Evolutionary conservation across 2,329 filamentous ascomycete species (phyloP).

Genomic region (Epicoccum nigrum): DNA sequence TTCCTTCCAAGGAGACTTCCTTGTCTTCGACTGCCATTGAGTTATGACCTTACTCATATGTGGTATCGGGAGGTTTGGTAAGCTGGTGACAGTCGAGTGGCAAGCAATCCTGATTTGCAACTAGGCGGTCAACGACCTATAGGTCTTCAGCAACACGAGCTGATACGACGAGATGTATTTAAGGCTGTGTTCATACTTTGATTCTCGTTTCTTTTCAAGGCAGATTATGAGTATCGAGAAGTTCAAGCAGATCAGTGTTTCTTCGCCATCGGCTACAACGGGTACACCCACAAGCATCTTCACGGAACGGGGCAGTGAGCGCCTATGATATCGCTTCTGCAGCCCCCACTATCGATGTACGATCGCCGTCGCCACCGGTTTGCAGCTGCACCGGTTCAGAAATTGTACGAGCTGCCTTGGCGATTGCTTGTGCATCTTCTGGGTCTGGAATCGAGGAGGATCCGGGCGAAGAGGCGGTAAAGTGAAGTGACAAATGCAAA

Average conservation of each 20-base stretch:
- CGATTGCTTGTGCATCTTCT: not conserved
- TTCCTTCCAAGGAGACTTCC: too few species aligned
- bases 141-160: too few species aligned
- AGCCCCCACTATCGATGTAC: constrained; percentile 13
- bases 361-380: constrained; percentile 15
- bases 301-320: not conserved
- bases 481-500: not conserved
- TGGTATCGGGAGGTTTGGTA: too few species aligned
- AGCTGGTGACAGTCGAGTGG: too few species aligned
- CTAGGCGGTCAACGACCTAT: too few species aligned
- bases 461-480: not conserved
- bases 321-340: constrained; percentile 1
- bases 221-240: not conserved
- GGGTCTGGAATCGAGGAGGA: not conserved
- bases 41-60: too few species aligned
- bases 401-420: not conserved
- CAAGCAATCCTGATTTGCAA: too few species aligned
- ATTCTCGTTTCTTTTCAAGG: not conserved
- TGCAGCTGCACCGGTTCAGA: constrained; percentile 1
- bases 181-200: too few species aligned
- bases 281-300: not conserved
- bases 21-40: too few species aligned
- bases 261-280: not conserved
- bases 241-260: not conserved
- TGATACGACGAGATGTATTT: too few species aligned